phyloP scores from a whole-genome alignment of 331 rosid species.

The Erythrophleum ivorense region DNA sequence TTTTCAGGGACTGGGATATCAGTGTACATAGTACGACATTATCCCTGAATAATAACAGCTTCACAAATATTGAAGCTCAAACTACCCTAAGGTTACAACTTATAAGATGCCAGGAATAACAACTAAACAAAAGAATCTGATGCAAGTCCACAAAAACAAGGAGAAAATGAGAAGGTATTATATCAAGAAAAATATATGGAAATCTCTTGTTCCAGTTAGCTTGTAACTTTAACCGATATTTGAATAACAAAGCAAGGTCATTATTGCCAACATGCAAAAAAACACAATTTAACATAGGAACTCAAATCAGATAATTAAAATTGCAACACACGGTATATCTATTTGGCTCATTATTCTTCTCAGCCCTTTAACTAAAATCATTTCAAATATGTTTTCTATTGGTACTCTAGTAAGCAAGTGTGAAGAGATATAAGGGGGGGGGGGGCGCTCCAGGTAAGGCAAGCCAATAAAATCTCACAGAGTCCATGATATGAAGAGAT shows the following conservation, averaged over 20 bases:
- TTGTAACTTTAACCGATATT: slow-evolving; percentile 33
- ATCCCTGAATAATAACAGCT: slow-evolving; percentile 37
- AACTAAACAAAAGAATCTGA: slow-evolving; percentile 25
- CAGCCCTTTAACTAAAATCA: slow-evolving; percentile 27
- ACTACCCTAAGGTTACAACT: slow-evolving; percentile 22
- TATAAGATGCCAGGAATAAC: slow-evolving; percentile 39
- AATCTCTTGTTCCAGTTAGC: not conserved
- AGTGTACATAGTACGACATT: slow-evolving; percentile 32
- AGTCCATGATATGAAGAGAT: slow-evolving; percentile 31
- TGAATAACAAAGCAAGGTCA: slow-evolving; percentile 27
- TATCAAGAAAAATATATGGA: slow-evolving; percentile 17
- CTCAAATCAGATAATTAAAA: slow-evolving; percentile 23
- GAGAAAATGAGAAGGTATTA: slow-evolving; percentile 38
- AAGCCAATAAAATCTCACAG: slow-evolving; percentile 29
- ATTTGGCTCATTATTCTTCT: slow-evolving; percentile 27
- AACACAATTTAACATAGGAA: slow-evolving; percentile 26
- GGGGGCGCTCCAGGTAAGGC: not conserved
- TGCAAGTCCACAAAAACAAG: slow-evolving; percentile 35
- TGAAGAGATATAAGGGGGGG: not conserved
- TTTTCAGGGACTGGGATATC: slow-evolving; percentile 49
- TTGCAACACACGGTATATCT: slow-evolving; percentile 31
- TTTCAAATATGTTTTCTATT: slow-evolving; percentile 22
- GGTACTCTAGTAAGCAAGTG: not conserved
- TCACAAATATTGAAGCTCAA: slow-evolving; percentile 41
- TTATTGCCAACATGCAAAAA: slow-evolving; percentile 31